Evolutionary conservation across 306 rosid species (phyloP).

Genomic region (Cicer pinnatifidum): DNA sequence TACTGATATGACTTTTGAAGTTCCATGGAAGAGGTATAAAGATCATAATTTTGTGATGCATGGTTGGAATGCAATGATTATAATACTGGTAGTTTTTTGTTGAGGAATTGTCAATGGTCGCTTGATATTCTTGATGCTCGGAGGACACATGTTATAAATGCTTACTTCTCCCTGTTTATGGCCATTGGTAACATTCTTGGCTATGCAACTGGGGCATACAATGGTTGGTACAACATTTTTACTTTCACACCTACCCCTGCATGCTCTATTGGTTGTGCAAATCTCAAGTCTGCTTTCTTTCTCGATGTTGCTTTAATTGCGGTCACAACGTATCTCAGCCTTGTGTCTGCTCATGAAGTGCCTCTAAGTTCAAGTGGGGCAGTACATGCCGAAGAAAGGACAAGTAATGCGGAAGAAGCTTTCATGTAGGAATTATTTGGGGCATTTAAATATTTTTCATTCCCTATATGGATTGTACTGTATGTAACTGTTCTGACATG

Average conservation of each 20-base stretch:
- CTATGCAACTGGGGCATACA: conserved; percentile 85
- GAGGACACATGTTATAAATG: conserved; percentile 92
- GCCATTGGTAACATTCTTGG: conserved; percentile 96
- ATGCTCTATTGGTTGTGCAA: conserved; percentile 84
- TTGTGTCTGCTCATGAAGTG: conserved; percentile 71
- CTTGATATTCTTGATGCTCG: conserved; percentile 55
- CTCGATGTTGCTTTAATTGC: conserved; percentile 69
- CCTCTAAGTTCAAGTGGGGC: conserved; percentile 59
- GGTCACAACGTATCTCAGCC: conserved; percentile 69
- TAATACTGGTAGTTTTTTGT: no score
- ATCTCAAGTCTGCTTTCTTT: conserved; percentile 94
- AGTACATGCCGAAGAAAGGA: conserved; percentile 56
- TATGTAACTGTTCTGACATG: conserved; percentile 80
- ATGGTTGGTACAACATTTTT: conserved; percentile 88
- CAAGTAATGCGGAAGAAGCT: conserved; percentile 69
- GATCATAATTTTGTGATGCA: no score
- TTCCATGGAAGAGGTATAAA: no score
- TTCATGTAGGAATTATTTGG: conserved; percentile 90
- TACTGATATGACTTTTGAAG: no score
- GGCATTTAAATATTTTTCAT: conserved; percentile 79
- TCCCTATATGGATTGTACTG: conserved; percentile 73
- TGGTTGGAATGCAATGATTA: no score
- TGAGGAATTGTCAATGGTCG: no score
- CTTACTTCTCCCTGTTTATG: conserved; percentile 90
- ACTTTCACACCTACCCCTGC: conserved; percentile 70